phyloP scores from a whole-genome alignment of 495 filamentous ascomycete species.

The Daldinia decipiens region DNA sequence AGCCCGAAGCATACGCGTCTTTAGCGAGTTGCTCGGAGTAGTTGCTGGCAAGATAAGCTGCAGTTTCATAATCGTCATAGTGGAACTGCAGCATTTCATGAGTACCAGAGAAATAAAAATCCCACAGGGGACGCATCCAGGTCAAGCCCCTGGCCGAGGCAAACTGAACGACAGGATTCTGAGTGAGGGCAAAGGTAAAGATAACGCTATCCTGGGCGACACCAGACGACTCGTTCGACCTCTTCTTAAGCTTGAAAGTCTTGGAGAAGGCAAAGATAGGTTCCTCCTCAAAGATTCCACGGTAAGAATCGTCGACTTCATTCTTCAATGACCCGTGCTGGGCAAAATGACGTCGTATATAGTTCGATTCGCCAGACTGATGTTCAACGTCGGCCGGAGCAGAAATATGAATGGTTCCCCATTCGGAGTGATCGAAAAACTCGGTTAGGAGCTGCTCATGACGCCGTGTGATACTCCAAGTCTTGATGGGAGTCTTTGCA shows the following conservation, averaged over 20 bases:
- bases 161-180: constrained; percentile 87
- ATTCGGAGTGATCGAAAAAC: constrained; percentile 80
- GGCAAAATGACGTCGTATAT: constrained; percentile 78
- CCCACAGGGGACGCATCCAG: constrained; percentile 87
- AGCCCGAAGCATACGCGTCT: constrained; percentile 78
- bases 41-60: constrained; percentile 70
- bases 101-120: constrained; percentile 71
- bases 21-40: constrained; percentile 81
- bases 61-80: constrained; percentile 76
- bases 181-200: constrained; percentile 86
- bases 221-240: constrained; percentile 34
- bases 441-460: constrained; percentile 79
- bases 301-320: constrained; percentile 68
- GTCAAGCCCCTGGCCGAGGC: constrained; percentile 84
- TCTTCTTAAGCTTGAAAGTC: constrained; percentile 65
- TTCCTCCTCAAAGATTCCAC: constrained; percentile 82
- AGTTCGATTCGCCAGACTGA: constrained; percentile 74
- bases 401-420: constrained; percentile 84
- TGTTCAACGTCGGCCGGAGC: constrained; percentile 71
- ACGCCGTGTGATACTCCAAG: constrained; percentile 69
- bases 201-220: constrained; percentile 64
- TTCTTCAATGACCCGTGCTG: constrained; percentile 69
- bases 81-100: constrained; percentile 77
- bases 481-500: constrained; percentile 54
- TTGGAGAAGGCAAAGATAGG: constrained; percentile 94